These are phyloP conservation scores for Aureobasidium mangrovei DNA, from an alignment of 2,329 filamentous ascomycete genomes.

Conservation along the genomic window DNA sequence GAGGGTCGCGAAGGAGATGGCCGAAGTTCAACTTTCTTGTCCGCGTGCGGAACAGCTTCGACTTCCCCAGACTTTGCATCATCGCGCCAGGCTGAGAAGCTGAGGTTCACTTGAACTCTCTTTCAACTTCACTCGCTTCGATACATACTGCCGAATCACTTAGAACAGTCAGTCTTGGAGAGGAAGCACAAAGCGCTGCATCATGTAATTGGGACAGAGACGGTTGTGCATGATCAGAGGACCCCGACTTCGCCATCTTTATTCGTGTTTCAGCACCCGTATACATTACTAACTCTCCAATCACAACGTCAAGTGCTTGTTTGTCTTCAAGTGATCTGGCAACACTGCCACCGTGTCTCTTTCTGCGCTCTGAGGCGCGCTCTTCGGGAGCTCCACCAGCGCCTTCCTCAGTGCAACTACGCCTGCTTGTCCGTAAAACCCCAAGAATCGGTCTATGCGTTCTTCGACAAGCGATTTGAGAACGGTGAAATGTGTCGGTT, in stretches of 20 bases:
- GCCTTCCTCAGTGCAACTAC: constrained; percentile 62
- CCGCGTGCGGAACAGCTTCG: not conserved
- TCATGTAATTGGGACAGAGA: no score
- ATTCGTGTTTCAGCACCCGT: not conserved
- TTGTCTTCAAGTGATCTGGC: constrained; percentile 16
- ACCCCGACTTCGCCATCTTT: not conserved
- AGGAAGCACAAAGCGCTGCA: no score
- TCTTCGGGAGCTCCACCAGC: constrained; percentile 60
- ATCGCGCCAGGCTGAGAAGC: not conserved
- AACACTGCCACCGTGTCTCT: constrained; percentile 15
- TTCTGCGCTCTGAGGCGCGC: constrained; percentile 5
- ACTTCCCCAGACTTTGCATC: constrained; percentile 10
- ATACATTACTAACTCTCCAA: not conserved
- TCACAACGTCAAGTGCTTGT: constrained; percentile 17
- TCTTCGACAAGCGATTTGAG: constrained; percentile 49
- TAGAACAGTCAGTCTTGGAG: no score
- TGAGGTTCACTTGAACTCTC: no score
- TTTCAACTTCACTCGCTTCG: no score
- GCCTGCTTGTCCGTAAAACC: constrained; percentile 71
- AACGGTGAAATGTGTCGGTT: constrained; percentile 40
- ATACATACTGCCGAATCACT: no score
- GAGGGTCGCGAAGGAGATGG: not conserved
- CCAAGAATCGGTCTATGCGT: constrained; percentile 65
- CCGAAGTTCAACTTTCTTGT: constrained; percentile 4
- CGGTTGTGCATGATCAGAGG: not conserved